Base-by-base conservation (phyloP, 2,329 filamentous ascomycete genomes). In the Fusarium buharicum region DNA sequence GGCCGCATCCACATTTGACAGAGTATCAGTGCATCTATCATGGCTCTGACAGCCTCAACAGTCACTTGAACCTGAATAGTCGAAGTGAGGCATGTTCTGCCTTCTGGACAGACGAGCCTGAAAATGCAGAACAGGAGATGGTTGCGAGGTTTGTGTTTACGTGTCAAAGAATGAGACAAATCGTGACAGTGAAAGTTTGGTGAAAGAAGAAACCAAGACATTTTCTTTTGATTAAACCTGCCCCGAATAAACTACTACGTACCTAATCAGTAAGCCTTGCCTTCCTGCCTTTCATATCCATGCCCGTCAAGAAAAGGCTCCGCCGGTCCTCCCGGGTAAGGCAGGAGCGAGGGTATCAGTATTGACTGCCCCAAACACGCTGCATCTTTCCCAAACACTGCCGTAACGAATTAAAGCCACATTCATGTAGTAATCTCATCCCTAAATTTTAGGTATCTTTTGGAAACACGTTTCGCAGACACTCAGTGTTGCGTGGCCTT, bases 81-180 rank as follows among this genome's bases (percentile, higher is more conserved):
- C 10, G 20, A 30, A 33, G 30, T 22, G 30, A 38, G 24, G 20
- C 9, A 28, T 30, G 17, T 20, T 20, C 36, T 9, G 20, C 17
- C 33, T 22, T 31, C 4, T 16, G 14, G 37, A 22, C 22, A 14
- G 12, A 14, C 36, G 24, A n/a, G 39, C 33, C 34, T 30, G 2
- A 27, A 10, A 2, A n/a, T 4, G 30, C 50, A 28, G 50, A 49
- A 40, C 13, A 16, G 59, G 62, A 24, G 34, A 50, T 38, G 10
- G 34, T 62, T 66, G 62, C 63, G 63, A 66, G 59, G 39, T 18
- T 34, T 28, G 20, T 38, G 17, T 30, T 55, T 28, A 44, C 12
- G 24, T 47, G 18, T 43, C 39, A 44, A 41, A 51, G 8, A 33
- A 55, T 51, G 45, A 59, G 50, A 66, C 55, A 62, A 50, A 40